A percentile compares a stretch with the other conserved stretches of the same genome.
Conservation (phyloP, 352 stramenopile genomes). For the Pythium sukuiense region DNA sequence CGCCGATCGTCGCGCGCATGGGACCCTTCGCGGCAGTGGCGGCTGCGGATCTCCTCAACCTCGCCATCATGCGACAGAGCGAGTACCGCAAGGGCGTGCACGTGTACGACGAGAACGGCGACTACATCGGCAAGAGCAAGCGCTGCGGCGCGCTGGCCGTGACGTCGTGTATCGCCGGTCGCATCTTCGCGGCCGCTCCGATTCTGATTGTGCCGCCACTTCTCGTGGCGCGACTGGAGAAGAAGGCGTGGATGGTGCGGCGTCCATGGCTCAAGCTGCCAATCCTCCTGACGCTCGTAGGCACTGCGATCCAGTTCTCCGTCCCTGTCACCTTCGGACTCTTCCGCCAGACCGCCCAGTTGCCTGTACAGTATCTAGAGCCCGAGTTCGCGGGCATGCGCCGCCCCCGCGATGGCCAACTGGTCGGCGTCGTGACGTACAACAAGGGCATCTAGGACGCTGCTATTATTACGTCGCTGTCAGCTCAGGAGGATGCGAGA, state of each 20-base stretch:
- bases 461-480: conserved; percentile 10
- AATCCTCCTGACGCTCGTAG: conserved; percentile 65
- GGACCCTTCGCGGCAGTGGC: conserved; percentile 82
- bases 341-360: conserved; percentile 79
- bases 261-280: conserved; percentile 66
- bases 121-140: conserved; percentile 74
- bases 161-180: conserved; percentile 67
- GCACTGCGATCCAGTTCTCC: conserved; percentile 78
- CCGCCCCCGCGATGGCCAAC: conserved; percentile 45
- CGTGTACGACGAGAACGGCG: conserved; percentile 81
- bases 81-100: conserved; percentile 81
- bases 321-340: conserved; percentile 85
- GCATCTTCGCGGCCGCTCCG: conserved; percentile 79
- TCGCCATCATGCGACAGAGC: conserved; percentile 84
- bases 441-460: conserved; percentile 72
- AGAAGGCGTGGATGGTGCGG: conserved; percentile 37
- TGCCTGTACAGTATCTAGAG: conserved; percentile 65
- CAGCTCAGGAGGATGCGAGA: background rate
- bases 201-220: conserved; percentile 80
- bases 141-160: conserved; percentile 72
- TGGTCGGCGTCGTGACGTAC: conserved; percentile 71
- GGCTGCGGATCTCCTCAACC: conserved; percentile 81
- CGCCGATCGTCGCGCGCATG: conserved; percentile 59
- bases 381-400: conserved; percentile 43
- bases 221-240: conserved; percentile 55